A percentile compares a stretch with the other conserved stretches of the same genome.
Conservation (phyloP, 164 flowering plant species). For the Aristolochia fimbriata region DNA sequence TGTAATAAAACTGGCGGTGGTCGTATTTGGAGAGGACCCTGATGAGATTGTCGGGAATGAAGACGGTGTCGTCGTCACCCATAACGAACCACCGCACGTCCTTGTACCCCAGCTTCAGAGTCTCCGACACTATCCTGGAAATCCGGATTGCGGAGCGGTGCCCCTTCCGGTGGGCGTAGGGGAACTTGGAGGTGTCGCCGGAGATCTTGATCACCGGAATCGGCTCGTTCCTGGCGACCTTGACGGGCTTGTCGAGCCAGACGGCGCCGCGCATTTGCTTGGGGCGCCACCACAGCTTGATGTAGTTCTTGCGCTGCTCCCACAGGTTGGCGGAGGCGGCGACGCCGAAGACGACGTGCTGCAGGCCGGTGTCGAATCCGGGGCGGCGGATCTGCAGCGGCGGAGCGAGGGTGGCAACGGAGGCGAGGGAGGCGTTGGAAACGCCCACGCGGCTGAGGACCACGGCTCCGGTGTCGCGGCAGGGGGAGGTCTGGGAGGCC, state of each 20-base stretch:
- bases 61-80: constrained; percentile 75
- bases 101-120: constrained; percentile 25
- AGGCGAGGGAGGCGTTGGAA: not conserved
- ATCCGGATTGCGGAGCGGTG: constrained; percentile 52
- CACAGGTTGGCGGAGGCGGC: constrained; percentile 48
- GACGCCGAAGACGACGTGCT: constrained; percentile 51
- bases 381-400: not conserved
- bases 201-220: constrained; percentile 44
- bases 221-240: not conserved
- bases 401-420: not conserved
- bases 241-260: constrained; percentile 39
- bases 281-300: constrained; percentile 53
- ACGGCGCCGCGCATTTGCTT: constrained; percentile 45
- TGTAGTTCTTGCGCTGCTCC: constrained; percentile 47
- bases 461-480: constrained; percentile 1
- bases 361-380: constrained; percentile 24
- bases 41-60: constrained; percentile 46
- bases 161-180: constrained; percentile 33
- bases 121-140: constrained; percentile 57
- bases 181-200: constrained; percentile 30
- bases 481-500: constrained; percentile 4
- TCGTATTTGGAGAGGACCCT: constrained; percentile 54
- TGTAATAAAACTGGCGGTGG: constrained; percentile 43
- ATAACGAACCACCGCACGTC: constrained; percentile 61
- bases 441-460: not conserved